Evolutionary conservation across 225 moss, liverwort and hornwort species (phyloP).

Genomic region (Bryum argenteum): DNA sequence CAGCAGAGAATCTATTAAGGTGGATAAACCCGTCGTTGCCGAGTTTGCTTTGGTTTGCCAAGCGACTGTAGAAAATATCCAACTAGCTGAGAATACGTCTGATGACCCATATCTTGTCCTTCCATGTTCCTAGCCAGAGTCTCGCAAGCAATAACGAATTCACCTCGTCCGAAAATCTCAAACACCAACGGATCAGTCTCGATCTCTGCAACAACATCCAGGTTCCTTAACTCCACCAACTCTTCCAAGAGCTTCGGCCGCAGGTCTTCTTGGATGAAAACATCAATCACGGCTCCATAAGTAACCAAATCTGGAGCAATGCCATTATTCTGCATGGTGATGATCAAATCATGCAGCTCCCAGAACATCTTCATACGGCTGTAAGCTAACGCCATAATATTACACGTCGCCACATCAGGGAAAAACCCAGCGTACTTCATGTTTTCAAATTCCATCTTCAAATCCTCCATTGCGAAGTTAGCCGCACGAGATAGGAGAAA

Average conservation of each 20-base stretch:
- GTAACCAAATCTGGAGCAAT: slow-evolving; percentile 90
- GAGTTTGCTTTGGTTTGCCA: slow-evolving; percentile 35
- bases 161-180: slow-evolving; percentile 81
- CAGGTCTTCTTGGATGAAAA: slow-evolving; percentile 69
- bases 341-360: slow-evolving; percentile 79
- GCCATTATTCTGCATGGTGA: slow-evolving; percentile 76
- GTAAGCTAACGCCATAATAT: slow-evolving; percentile 79
- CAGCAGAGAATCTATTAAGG: not conserved
- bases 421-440: slow-evolving; percentile 73
- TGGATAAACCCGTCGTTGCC: slow-evolving; percentile 18
- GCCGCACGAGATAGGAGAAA: slow-evolving; percentile 84
- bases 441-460: slow-evolving; percentile 75
- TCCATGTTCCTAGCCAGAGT: slow-evolving; percentile 54
- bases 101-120: slow-evolving; percentile 46
- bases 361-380: slow-evolving; percentile 86
- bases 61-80: slow-evolving; percentile 77
- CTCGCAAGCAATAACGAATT: slow-evolving; percentile 67
- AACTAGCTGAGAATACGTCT: slow-evolving; percentile 74
- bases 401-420: slow-evolving; percentile 83
- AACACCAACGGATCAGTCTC: slow-evolving; percentile 75
- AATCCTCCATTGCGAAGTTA: slow-evolving; percentile 83
- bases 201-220: slow-evolving; percentile 57
- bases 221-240: slow-evolving; percentile 71
- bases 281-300: slow-evolving; percentile 84
- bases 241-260: slow-evolving; percentile 68